Evolutionary conservation across 2,329 filamentous ascomycete genomes (phyloP), one percentile per base, ranked within the genome.

Genomic region (Fusarium incarnatum): DNA sequence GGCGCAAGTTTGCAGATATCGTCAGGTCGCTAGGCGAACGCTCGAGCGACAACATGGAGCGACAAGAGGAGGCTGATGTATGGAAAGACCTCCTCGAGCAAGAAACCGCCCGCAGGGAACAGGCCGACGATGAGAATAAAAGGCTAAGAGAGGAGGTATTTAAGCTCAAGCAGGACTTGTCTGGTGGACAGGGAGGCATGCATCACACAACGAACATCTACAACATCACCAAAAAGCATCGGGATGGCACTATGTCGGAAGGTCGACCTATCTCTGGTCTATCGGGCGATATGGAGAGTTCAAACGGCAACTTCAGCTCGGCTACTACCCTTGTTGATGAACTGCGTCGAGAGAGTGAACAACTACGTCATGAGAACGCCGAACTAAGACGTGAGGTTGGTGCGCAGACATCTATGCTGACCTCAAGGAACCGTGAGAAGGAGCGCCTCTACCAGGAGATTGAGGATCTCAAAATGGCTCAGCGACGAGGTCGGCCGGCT

Each of bases 331-430:
- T 94, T 3, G 87, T 93, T 13, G 92, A 96, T n/a, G 94, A 97
- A 65, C 82, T 94, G 10, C 86, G 87, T 12, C 83, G 85, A 7
- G 89, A 91, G 74, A 87, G 86, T 59, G 91, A 94, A 67, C 91
- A 97, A 72, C 83, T 98, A 28, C 91, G 93, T 54, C 94, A 95
- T 77, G 95, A 98, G 76, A 98, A 98, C 75, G 93, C 94, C 5
- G 95, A 98, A 78, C 81, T 99, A 32, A 89, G 95, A 56, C 92
- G 94, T 56, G 94, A 98, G 79, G 92, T 98, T 30, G 94, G 94
- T 66, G 96, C 96, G 5, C 96, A 99, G 79, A 97, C 94, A 1
- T 98, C 94, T 0, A 98, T 99, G 94, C 87, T 99, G 34, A 98
- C 95, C 2, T 98, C 96, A 37, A 88, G 96, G 25, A 98, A 98